A percentile compares a stretch with the other conserved stretches of the same genome.
phyloP scores from a whole-genome alignment of 2,329 filamentous ascomycete species.

The Fusarium graminum region DNA sequence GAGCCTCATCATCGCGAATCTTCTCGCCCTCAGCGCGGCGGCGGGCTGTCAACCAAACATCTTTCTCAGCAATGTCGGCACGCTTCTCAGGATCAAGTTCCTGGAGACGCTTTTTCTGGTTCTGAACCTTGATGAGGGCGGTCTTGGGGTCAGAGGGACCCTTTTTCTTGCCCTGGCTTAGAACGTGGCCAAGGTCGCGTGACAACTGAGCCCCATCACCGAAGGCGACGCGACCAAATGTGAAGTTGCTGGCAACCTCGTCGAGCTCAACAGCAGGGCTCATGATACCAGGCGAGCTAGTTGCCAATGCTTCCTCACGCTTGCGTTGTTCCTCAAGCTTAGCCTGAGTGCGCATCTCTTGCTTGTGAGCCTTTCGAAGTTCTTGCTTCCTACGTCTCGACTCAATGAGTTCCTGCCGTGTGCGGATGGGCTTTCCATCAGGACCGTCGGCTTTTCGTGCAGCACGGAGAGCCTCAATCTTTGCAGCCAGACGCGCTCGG shows the following conservation, averaged over 20 bases:
- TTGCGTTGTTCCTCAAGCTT: constrained; percentile 82
- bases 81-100: constrained; percentile 83
- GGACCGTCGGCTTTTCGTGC: constrained; percentile 88
- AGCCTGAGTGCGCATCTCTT: constrained; percentile 81
- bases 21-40: constrained; percentile 90
- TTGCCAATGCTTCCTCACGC: constrained; percentile 72
- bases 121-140: constrained; percentile 86
- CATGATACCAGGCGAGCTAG: constrained; percentile 72
- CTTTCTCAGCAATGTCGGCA: constrained; percentile 90
- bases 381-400: constrained; percentile 88
- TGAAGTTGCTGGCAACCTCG: constrained; percentile 75
- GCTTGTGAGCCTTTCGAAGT: constrained; percentile 88
- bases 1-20: constrained; percentile 84
- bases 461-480: constrained; percentile 86
- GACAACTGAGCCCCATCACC: constrained; percentile 85
- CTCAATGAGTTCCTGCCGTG: constrained; percentile 92
- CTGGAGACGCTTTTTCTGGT: constrained; percentile 84
- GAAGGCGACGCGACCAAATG: constrained; percentile 93
- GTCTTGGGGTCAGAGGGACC: constrained; percentile 88
- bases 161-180: constrained; percentile 72
- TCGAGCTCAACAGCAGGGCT: constrained; percentile 67
- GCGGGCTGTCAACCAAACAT: constrained; percentile 91
- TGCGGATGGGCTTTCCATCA: constrained; percentile 81
- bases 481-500: constrained; percentile 81
- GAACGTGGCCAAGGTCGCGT: constrained; percentile 74